Conservation (phyloP, 495 filamentous ascomycete species). For the Trichoderma orchidacearum region DNA sequence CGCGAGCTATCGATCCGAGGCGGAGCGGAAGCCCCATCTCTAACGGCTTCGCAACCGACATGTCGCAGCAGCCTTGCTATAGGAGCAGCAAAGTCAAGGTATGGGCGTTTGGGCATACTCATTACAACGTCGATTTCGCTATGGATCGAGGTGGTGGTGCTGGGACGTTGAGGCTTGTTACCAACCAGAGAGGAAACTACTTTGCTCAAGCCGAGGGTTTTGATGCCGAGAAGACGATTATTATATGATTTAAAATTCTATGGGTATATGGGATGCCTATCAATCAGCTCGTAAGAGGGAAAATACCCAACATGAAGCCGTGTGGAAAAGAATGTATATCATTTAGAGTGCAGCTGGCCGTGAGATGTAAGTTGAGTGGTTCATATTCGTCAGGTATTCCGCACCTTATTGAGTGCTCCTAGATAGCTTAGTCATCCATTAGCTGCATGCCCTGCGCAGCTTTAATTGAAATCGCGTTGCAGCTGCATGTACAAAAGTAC, state of each 20-base stretch:
- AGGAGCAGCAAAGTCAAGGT: constrained; percentile 25
- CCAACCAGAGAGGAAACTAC: constrained; percentile 22
- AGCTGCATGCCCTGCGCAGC: neutral
- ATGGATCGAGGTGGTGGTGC: constrained; percentile 5
- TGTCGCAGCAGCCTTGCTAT: constrained; percentile 31
- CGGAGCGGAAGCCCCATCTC: constrained; percentile 26
- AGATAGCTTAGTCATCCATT: neutral
- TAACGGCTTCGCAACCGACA: constrained; percentile 32
- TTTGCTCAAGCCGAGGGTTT: constrained; percentile 5
- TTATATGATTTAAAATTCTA: neutral
- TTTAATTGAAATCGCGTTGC: neutral
- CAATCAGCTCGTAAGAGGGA: too few relatives aligned
- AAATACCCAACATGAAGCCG: too few relatives aligned
- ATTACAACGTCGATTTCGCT: constrained; percentile 34
- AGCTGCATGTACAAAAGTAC: neutral
- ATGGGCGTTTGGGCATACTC: constrained; percentile 46
- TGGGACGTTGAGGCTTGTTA: constrained; percentile 4
- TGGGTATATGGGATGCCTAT: too few relatives aligned
- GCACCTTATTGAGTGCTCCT: too few relatives aligned
- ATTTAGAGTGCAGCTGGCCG: too few relatives aligned
- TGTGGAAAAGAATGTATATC: too few relatives aligned
- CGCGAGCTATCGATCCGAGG: constrained; percentile 21
- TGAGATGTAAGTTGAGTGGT: too few relatives aligned
- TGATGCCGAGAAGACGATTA: constrained; percentile 2
- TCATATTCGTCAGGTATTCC: too few relatives aligned